A percentile compares a stretch with the other conserved stretches of the same genome.
Conservation (phyloP, 805 yeast species). For the Saccharomycopsis schoenii region DNA sequence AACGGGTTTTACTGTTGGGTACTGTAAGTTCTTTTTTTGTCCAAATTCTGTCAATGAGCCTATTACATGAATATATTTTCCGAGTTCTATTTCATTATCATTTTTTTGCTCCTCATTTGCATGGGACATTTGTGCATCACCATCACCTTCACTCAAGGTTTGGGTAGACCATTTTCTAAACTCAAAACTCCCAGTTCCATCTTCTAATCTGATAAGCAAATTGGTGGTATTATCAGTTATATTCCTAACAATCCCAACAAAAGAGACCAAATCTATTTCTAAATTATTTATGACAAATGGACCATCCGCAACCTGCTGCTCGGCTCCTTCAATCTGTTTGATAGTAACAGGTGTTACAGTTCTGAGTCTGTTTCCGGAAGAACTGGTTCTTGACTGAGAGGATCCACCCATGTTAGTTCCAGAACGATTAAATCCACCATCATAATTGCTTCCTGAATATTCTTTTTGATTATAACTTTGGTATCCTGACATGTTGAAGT, state of each 20-base stretch:
- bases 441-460: constrained; percentile 12
- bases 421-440: constrained; percentile 15
- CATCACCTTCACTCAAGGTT: constrained; percentile 24
- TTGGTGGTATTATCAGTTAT: constrained; percentile 50
- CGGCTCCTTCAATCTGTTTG: constrained; percentile 56
- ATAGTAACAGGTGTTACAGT: constrained; percentile 60
- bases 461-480: constrained; percentile 17
- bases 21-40: constrained; percentile 54
- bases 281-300: constrained; percentile 51
- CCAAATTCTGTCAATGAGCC: constrained; percentile 51
- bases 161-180: constrained; percentile 57
- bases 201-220: constrained; percentile 54
- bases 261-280: constrained; percentile 51
- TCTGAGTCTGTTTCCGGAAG: constrained; percentile 22
- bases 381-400: constrained; percentile 23
- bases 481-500: constrained; percentile 13
- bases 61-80: constrained; percentile 51
- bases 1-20: constrained; percentile 48
- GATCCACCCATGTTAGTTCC: constrained; percentile 28
- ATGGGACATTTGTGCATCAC: constrained; percentile 15
- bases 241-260: constrained; percentile 64
- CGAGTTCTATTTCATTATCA: constrained; percentile 30
- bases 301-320: constrained; percentile 52
- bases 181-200: constrained; percentile 63
- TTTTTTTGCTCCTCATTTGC: constrained; percentile 20